Base-by-base conservation (phyloP, 2,329 filamentous ascomycete genomes). In the Epichloe gansuensis region DNA sequence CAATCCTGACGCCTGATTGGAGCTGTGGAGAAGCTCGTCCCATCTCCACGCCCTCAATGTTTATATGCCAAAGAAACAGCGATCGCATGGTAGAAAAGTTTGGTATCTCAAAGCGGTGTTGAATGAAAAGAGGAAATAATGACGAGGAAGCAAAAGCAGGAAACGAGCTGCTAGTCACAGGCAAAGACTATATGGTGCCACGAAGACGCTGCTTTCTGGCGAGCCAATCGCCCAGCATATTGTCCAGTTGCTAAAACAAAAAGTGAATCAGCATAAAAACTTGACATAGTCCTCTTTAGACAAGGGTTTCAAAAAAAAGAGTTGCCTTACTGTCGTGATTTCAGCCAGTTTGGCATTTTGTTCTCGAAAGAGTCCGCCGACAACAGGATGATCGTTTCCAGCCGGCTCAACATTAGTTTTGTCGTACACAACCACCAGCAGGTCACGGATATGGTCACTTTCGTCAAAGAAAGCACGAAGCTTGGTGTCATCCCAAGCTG, bases 401-500 rank as follows among this genome's bases (percentile, higher is more conserved):
- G 85, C 87, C 17, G 89, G 86, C 43, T 82, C 78, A 15, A 94
- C 83, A 54, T 91, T 87, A 13, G 83, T 86, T 66, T 91, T 95
- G 69, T 97, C 91, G 64, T 95, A 91, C 31, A 98, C 89, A 55
- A 98, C 86, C 39, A 91, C 79, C 50, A 97, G 77, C 65, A 97
- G 79, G 65, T 98, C 91, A 49, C 88, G 82, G 59, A 98, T 89
- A 57, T 95, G 89, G 37, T 84, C 83, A 55, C 88, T 83, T 59
- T 93, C 89, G 59, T 97, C 91, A 62, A 97, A 86, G 69, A 96
- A 98, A 13, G 87, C 85, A 55, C 89, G 82, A 31, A 98, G 78
- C 60, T 83, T 88, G 52, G 82, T 77, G 67, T 97, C 91, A 56
- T 89, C 91, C 93, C 93, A 98, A 0, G 82, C 80, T 28, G 75